A percentile compares a stretch with the other conserved stretches of the same genome.
phyloP scores from a whole-genome alignment of 139 green algal genomes.

The Ettlia oleoabundans region DNA sequence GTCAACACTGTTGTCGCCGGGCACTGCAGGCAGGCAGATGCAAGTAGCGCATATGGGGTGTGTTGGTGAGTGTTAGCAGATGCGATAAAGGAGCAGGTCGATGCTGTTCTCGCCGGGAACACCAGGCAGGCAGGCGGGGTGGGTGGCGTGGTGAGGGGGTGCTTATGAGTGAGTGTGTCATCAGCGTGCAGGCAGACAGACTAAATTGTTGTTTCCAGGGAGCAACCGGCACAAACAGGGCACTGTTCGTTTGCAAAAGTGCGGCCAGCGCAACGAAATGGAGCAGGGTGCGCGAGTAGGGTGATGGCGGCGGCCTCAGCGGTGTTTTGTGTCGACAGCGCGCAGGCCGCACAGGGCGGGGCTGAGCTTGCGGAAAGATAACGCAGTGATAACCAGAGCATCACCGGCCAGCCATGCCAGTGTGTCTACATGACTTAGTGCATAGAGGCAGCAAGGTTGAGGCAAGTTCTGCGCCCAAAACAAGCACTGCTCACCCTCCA shows the following conservation, averaged over 20 bases:
- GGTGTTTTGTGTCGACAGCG: slow-evolving; percentile 11
- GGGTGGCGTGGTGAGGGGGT: too few species aligned
- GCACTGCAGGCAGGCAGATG: slow-evolving; percentile 51
- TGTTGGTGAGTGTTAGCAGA: background rate
- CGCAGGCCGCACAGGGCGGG: background rate
- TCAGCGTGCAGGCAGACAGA: too few species aligned
- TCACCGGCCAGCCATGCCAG: background rate
- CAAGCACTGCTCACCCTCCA: too few species aligned
- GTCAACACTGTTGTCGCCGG: slow-evolving; percentile 96
- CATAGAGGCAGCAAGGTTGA: too few species aligned
- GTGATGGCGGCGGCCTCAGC: background rate
- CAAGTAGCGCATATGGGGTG: background rate
- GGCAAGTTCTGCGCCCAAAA: too few species aligned
- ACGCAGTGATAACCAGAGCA: slow-evolving; percentile 19
- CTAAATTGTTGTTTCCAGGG: too few species aligned
- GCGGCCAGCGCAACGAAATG: background rate
- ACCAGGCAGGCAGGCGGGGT: too few species aligned
- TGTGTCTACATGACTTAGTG: too few species aligned
- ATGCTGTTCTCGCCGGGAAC: slow-evolving; percentile 95
- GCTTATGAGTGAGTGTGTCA: too few species aligned
- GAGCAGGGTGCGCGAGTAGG: background rate
- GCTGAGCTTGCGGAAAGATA: slow-evolving; percentile 15
- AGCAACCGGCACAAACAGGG: too few species aligned
- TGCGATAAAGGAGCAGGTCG: slow-evolving; percentile 78
- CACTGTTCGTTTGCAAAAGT: background rate